These are phyloP conservation scores for Picea sitchensis DNA, from an alignment of 75 land plant species.

Conservation along the genomic window DNA sequence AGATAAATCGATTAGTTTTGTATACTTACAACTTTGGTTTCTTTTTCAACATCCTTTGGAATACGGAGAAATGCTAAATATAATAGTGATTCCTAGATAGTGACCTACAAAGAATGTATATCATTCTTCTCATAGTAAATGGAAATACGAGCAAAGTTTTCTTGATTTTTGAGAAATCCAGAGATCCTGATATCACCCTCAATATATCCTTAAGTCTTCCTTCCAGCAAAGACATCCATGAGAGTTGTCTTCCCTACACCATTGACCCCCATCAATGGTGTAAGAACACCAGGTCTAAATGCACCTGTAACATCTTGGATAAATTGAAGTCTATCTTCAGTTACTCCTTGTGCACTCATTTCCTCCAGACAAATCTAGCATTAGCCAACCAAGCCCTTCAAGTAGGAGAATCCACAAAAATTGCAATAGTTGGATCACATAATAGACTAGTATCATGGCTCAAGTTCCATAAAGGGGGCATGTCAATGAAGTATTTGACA, in stretches of 20 bases:
- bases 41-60: conserved; percentile 35
- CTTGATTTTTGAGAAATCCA: conserved; percentile 62
- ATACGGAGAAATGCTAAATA: conserved; percentile 69
- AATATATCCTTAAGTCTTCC: conserved; percentile 67
- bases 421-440: not conserved
- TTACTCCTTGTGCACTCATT: conserved; percentile 44
- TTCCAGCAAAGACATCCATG: conserved; percentile 76
- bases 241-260: conserved; percentile 79
- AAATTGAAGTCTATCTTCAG: conserved; percentile 45
- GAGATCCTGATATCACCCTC: conserved; percentile 60
- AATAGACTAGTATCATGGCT: not conserved
- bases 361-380: conserved; percentile 29
- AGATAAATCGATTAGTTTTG: not conserved
- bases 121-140: conserved; percentile 77
- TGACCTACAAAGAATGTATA: conserved; percentile 61
- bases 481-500: conserved; percentile 75
- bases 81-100: conserved; percentile 56
- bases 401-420: not conserved
- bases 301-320: conserved; percentile 54
- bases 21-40: conserved; percentile 30
- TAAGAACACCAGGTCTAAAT: conserved; percentile 61
- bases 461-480: conserved; percentile 53
- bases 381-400: not conserved
- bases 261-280: conserved; percentile 68
- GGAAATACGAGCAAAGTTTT: conserved; percentile 64